Conservation (phyloP, 768 basidiomycete species). For the Russula emetica region DNA sequence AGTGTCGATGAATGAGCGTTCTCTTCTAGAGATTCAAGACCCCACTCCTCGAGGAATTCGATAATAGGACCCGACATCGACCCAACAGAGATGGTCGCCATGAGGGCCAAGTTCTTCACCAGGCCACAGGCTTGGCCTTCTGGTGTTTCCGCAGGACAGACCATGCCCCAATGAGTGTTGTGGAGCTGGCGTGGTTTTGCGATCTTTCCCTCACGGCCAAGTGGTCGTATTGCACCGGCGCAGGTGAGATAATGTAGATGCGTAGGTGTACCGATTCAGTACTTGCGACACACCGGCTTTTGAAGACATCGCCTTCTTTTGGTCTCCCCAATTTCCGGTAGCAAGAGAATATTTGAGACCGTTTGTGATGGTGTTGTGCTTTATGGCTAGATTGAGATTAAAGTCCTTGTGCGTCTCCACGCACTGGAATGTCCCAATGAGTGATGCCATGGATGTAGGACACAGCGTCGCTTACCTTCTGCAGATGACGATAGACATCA, state of each 20-base stretch:
- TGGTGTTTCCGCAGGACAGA: constrained; percentile 98
- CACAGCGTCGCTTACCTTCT: constrained; percentile 61
- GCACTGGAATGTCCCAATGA: constrained; percentile 52
- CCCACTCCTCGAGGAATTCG: constrained; percentile 99
- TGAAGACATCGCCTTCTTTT: constrained; percentile 96
- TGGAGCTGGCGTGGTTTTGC: constrained; percentile 98
- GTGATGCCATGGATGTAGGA: not conserved
- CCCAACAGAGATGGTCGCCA: constrained; percentile 97
- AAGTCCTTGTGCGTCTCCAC: constrained; percentile 96
- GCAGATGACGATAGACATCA: constrained; percentile 94
- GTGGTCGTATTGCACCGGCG: constrained; percentile 97
- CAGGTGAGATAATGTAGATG: constrained; percentile 95
- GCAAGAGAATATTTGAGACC: constrained; percentile 97
- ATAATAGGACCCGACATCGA: constrained; percentile 94
- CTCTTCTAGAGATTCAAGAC: constrained; percentile 90
- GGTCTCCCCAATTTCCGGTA: constrained; percentile 99
- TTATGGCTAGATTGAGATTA: constrained; percentile 85
- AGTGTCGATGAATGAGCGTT: constrained; percentile 81
- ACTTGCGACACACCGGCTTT: constrained; percentile 99
- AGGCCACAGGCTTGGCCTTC: constrained; percentile 99
- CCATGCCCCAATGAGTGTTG: constrained; percentile 99
- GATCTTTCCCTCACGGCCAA: constrained; percentile 98
- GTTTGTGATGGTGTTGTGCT: constrained; percentile 96
- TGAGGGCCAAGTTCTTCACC: constrained; percentile 96
- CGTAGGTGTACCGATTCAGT: constrained; percentile 96